Base-by-base conservation (phyloP, 371 early-diverging fungal species). In the Lichtheimia corymbifera region DNA sequence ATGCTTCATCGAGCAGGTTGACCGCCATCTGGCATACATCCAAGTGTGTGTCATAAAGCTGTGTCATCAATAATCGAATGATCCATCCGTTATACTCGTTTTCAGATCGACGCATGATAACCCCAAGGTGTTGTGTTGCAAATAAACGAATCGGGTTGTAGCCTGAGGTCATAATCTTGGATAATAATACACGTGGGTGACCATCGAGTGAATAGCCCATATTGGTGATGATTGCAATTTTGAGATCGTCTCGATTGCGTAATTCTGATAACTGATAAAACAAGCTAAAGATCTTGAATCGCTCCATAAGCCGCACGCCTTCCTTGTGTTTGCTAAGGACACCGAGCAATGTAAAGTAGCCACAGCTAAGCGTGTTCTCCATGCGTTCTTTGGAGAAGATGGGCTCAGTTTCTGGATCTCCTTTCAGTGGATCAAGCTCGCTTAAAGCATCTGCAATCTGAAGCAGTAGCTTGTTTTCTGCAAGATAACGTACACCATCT, bases 151-250 rank as follows among this genome's bases (percentile, higher is more conserved):
- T 85, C 12, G 88, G 87, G 66, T 88, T 88, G 61, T 91, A 88
- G 0, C 90, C 90, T 0, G 92, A 91, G 0, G 93, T 91, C 87
- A 94, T 87, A 27, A 93, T 81, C 62, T 95, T 95, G 12, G 90
- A 88, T 5, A 95, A 61, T 6, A 95, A 72, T 12, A 92, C 84
- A 0, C 93, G 84, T 0, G 92, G 87, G 71, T 95, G 95, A 0
- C 93, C 92, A 62, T 95, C 93, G 82, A 82, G 58, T n/a, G 80
- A 78, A 69, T 92, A 94, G 62, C 94, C 92, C 65, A 93, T 73
- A 41, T 83, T 84, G 12, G 83, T 82, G 28, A 95, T 86, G 40
- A 94, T 87, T n/a, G 86, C 80, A 54, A 86, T 88, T 40, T 89
- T 84, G 5, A 95, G 68, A 64, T 95, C 94, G 53, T 93, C 91